Evolutionary conservation across 257 asterid genomes (phyloP).

Genomic region (Nicotiana sylvestris): DNA sequence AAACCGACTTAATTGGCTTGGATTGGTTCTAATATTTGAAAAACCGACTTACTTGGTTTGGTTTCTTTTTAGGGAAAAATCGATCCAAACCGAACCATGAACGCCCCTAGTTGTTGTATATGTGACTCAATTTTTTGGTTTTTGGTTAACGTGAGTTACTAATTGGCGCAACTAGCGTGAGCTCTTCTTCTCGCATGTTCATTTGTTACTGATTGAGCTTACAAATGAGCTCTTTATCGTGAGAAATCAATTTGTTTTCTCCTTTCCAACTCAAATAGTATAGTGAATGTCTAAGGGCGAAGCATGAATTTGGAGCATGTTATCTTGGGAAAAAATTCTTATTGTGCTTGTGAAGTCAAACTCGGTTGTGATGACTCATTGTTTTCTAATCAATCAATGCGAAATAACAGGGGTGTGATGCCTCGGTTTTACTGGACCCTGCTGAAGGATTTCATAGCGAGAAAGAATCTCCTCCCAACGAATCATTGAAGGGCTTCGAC

Average conservation of each 20-base stretch:
- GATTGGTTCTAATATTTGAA: too few species aligned
- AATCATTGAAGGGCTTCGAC: slow-evolving; percentile 49
- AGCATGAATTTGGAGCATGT: neutral
- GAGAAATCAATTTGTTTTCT: slow-evolving; percentile 4
- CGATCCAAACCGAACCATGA: too few species aligned
- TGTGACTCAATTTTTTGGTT: neutral
- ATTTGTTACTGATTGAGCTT: neutral
- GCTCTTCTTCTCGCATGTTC: neutral
- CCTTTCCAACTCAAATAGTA: neutral
- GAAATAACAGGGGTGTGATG: slow-evolving; percentile 68
- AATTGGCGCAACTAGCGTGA: neutral
- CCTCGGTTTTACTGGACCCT: slow-evolving; percentile 63
- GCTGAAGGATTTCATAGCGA: slow-evolving; percentile 42
- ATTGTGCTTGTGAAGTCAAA: neutral
- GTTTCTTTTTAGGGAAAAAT: too few species aligned
- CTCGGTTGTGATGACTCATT: neutral
- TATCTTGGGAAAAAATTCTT: neutral
- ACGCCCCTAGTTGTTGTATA: too few species aligned
- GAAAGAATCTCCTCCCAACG: slow-evolving; percentile 51
- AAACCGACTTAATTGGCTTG: too few species aligned
- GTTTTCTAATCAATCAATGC: neutral
- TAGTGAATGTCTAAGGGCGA: neutral
- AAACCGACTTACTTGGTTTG: too few species aligned
- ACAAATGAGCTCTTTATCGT: neutral
- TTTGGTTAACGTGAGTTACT: neutral